phyloP scores from a whole-genome alignment of 345 rosid species.

The Ceriops decandra region DNA sequence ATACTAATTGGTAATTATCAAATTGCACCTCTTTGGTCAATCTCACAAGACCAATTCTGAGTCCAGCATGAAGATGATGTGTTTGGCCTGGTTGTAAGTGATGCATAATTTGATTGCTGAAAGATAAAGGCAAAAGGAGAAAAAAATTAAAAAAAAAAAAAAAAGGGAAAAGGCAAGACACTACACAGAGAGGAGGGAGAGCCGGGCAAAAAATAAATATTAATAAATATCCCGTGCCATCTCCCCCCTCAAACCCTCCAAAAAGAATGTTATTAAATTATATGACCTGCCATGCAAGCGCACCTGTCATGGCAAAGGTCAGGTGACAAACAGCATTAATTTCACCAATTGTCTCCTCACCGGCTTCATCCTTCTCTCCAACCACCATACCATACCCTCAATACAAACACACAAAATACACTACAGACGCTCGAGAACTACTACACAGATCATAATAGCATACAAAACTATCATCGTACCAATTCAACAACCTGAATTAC shows the following conservation, averaged over 20 bases:
- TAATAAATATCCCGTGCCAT: constrained; percentile 31
- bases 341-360: background rate
- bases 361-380: background rate
- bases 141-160: too few relatives aligned
- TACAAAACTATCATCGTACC: too few relatives aligned
- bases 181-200: constrained; percentile 28
- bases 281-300: constrained; percentile 42
- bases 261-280: constrained; percentile 17
- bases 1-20: too few relatives aligned
- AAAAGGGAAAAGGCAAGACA: background rate
- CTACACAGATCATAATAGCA: too few relatives aligned
- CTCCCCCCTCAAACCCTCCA: constrained; percentile 27
- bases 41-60: too few relatives aligned
- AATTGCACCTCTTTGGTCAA: background rate
- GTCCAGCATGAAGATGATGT: background rate
- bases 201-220: constrained; percentile 26
- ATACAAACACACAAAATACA: too few relatives aligned
- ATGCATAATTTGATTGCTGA: background rate
- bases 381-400: background rate
- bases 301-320: constrained; percentile 43
- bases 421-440: too few relatives aligned
- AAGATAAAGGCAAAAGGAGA: background rate
- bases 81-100: background rate
- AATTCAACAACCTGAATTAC: too few relatives aligned
- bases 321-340: background rate